Evolutionary conservation across 1,284 basidiomycete species (phyloP), one percentile per base, ranked within the genome.

Genomic region (Puccinia horiana): DNA sequence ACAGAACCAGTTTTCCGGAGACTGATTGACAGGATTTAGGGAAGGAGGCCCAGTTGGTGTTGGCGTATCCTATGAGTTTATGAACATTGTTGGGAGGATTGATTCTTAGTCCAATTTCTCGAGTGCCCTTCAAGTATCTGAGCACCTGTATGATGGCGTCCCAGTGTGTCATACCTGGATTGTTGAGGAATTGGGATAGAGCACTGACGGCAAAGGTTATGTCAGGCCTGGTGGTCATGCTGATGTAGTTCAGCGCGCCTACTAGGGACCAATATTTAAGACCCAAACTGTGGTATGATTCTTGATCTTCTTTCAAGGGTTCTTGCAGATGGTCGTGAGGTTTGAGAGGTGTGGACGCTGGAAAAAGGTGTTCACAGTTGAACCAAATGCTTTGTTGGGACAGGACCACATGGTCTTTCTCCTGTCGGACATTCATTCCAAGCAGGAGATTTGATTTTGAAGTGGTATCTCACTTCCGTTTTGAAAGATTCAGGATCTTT

Each of bases 31-130:
- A 82, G 26, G 85, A 85, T 40, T 86, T 84, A 0, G 83, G 74
- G 52, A 86, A 86, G 44, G 86, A 85, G 26, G 86, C 89, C 84
- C 85, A 88, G 81, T 89, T 88, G 0, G 89, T 86, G 83, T 90
- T 89, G 0, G 87, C 86, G 83, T 86, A 90, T 0, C 88, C 89
- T 14, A 85, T 23, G 0, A 90, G 84, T n/a, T 58, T 32, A 12
- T 52, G 56, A 1, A 12, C 6, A 14, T 29, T 18, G 5, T 32
- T 74, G 35, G 8, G 20, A 26, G 20, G 20, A 9, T 32, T 58
- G 56, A 58, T 9, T 58, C 8, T 73, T 88, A 87, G n/a, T 85
- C 88, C 89, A 6, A 85, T 85, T 0, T 82, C 29, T 20, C 88
- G 80, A 23, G 63, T 29, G 16, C 63, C 63, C 35, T 67, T 67